A percentile compares a stretch with the other conserved stretches of the same genome.
Evolutionary conservation across 768 basidiomycete genomes (phyloP).

Genomic region (Lactarius hengduanensis): DNA sequence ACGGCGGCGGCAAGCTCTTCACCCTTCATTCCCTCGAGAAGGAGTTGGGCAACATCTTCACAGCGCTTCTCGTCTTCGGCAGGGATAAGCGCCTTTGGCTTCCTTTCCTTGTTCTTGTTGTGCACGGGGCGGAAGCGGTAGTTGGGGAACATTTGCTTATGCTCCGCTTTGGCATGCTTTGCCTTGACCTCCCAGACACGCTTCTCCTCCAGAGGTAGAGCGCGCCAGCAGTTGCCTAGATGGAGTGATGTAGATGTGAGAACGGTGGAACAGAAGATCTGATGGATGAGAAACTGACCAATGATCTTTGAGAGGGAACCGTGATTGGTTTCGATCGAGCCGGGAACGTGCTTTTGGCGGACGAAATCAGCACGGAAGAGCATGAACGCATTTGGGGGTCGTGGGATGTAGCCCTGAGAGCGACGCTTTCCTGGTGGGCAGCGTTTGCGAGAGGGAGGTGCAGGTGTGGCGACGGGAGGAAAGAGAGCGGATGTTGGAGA

Average conservation of each 20-base stretch:
- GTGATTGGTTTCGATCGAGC: constrained; percentile 50
- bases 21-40: constrained; percentile 30
- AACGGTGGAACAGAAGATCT: background rate
- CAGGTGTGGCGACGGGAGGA: constrained; percentile 49
- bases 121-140: constrained; percentile 50
- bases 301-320: constrained; percentile 51
- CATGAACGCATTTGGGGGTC: constrained; percentile 42
- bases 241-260: background rate
- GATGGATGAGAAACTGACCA: constrained; percentile 29
- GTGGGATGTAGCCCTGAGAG: constrained; percentile 46
- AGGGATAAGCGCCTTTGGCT: constrained; percentile 21
- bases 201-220: constrained; percentile 69
- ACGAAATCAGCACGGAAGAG: constrained; percentile 35
- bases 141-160: constrained; percentile 66
- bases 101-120: constrained; percentile 48
- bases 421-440: constrained; percentile 61
- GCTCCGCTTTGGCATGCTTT: constrained; percentile 70
- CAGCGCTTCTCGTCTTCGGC: constrained; percentile 30
- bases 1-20: constrained; percentile 30
- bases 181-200: constrained; percentile 71
- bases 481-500: constrained; percentile 47
- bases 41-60: constrained; percentile 28
- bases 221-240: constrained; percentile 57
- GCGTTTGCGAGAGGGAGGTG: constrained; percentile 45
- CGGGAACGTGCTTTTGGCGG: constrained; percentile 49